These are phyloP conservation scores for Epichloe gansuensis DNA, from an alignment of 2,329 filamentous ascomycete genomes.

Conservation along the genomic window DNA sequence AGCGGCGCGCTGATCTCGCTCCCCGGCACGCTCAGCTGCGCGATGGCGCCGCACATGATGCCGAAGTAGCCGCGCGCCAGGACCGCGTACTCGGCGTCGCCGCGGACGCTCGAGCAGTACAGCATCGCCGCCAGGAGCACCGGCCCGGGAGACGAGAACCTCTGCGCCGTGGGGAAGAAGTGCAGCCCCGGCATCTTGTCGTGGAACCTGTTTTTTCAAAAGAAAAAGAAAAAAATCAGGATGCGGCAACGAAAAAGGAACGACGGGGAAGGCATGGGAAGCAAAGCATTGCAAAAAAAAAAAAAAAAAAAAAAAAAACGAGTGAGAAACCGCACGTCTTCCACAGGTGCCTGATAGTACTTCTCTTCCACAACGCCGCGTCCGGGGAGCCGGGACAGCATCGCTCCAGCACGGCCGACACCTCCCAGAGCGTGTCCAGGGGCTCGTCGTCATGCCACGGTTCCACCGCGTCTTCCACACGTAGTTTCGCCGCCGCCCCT, in stretches of 20 bases:
- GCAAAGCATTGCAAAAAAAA: no score
- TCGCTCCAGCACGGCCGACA: conserved; percentile 1
- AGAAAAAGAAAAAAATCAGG: not conserved
- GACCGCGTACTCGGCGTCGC: conserved; percentile 20
- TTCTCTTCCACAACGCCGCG: not conserved
- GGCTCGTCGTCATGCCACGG: conserved; percentile 3
- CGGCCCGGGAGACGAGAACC: conserved; percentile 29
- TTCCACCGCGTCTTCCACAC: not conserved
- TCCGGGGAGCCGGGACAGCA: not conserved
- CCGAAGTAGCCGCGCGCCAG: conserved; percentile 26
- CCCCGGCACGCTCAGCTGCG: conserved; percentile 26
- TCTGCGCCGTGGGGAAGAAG: conserved; percentile 30
- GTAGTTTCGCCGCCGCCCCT: no score
- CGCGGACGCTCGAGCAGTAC: conserved; percentile 27
- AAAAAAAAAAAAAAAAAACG: not conserved
- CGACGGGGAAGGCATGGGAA: no score
- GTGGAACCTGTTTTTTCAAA: conserved; percentile 27
- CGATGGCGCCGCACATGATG: conserved; percentile 26
- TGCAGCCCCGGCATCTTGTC: conserved; percentile 32
- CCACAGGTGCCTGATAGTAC: conserved; percentile 2
- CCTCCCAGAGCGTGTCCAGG: conserved; percentile 3
- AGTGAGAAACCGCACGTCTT: not conserved
- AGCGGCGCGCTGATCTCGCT: conserved; percentile 16
- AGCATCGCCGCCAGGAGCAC: conserved; percentile 31
- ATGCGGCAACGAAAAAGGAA: not conserved